Base-by-base conservation (phyloP, 2,329 filamentous ascomycete genomes). In the Aspergillus hortae region DNA sequence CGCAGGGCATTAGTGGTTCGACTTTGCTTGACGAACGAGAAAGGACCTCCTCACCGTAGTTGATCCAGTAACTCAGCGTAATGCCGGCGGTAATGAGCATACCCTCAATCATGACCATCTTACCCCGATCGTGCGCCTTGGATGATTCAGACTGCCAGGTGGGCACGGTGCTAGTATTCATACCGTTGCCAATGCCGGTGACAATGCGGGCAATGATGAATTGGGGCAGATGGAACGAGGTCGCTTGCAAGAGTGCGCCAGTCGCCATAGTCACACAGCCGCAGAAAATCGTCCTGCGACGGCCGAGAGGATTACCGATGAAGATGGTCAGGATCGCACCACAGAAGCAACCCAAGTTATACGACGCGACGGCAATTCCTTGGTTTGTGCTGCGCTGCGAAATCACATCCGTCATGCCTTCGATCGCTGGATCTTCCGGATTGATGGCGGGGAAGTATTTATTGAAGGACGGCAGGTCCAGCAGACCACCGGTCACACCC, bases 21-120 rank as follows among this genome's bases (percentile, higher is more conserved):
- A 6, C 1, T 30, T 6, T 3, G 11, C 10, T 1, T 32, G 61
- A 72, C 46, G 71, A 77, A 9, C 75, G 70, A 21, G 66, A 61
- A 6, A 23, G 23, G 23, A 3, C 21, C 4, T 33, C 76, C 79
- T 10, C 72, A 14, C 76, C 76, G 48, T 78, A 74, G 56, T 80
- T 76, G 53, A 79, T 68, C 78, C 78, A 77, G 67, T 79, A 77
- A 49, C 71, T 74, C 48, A 78, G 66, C 55, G 75, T 77, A 52
- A 79, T 74, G 55, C 77, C 78, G 49, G 74, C 75, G 7, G 77
- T 78, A 51, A 79, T 80, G 50, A 81, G 65, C 38, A 76, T 68
- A 41, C 78, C 77, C 64, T 80, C 77, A 12, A 80, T 72, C 75
- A 80, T 80, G 59, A 80, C 77, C 56, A 80, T 65, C 55, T 78